phyloP scores from a whole-genome alignment of 1,284 basidiomycete genomes.

The Pisolithus thermaeus region DNA sequence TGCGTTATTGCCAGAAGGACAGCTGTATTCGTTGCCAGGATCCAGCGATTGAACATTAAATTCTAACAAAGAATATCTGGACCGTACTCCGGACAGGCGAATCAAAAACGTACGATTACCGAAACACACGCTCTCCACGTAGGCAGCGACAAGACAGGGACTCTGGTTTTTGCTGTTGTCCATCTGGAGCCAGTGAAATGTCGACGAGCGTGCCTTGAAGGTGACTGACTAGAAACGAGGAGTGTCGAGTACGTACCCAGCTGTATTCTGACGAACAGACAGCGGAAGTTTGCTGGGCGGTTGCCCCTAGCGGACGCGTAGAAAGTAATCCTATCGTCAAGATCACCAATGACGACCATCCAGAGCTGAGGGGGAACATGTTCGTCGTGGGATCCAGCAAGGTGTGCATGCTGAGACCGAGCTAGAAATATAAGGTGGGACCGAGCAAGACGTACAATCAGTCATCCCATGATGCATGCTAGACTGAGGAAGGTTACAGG shows the following conservation, averaged over 20 bases:
- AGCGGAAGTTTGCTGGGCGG: conserved; percentile 17
- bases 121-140: conserved; percentile 25
- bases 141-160: conserved; percentile 31
- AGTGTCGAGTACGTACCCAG: conserved; percentile 17
- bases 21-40: too few relatives aligned
- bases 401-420: too few relatives aligned
- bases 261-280: conserved; percentile 15
- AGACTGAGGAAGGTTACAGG: too few relatives aligned
- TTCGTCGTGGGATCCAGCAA: too few relatives aligned
- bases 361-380: conserved; percentile 2
- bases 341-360: conserved; percentile 11
- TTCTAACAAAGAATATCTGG: conserved; percentile 12
- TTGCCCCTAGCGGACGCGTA: conserved; percentile 6
- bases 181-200: conserved; percentile 20
- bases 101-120: conserved; percentile 20
- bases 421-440: too few relatives aligned
- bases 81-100: not conserved
- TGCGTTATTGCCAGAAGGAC: too few relatives aligned
- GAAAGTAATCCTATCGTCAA: conserved; percentile 13
- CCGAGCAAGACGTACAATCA: too few relatives aligned
- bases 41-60: conserved; percentile 17
- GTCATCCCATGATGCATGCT: too few relatives aligned
- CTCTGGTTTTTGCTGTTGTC: conserved; percentile 27
- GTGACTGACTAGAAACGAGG: not conserved
- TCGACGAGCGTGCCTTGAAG: not conserved